A percentile compares a stretch with the other conserved stretches of the same genome.
Conservation (phyloP, 2,329 filamentous ascomycete species). For the Bimuria novae-zelandiae region DNA sequence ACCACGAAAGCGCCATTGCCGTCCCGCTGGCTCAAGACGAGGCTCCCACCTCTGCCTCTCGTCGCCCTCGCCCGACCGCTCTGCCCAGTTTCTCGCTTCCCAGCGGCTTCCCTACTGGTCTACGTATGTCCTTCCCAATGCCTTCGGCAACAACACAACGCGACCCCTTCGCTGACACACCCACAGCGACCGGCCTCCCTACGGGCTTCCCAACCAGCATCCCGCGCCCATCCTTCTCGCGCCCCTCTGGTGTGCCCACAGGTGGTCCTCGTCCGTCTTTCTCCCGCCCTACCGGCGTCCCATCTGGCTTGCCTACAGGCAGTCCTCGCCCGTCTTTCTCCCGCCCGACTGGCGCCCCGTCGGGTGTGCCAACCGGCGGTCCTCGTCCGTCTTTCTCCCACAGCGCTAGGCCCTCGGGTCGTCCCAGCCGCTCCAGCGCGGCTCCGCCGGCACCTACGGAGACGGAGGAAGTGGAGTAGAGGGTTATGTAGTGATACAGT, state of each 20-base stretch:
- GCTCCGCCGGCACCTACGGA: neutral
- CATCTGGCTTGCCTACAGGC: neutral
- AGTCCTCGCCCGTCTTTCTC: neutral
- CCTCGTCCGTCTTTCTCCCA: neutral
- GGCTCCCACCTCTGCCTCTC: neutral
- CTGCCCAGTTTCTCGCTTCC: neutral
- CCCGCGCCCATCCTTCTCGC: neutral
- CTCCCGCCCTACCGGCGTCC: neutral
- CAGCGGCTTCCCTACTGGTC: neutral
- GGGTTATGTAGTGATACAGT: neutral
- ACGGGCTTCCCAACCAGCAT: neutral
- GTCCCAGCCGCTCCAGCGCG: too few species aligned
- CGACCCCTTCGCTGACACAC: neutral
- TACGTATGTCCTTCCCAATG: neutral
- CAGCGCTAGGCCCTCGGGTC: neutral
- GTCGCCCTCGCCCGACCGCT: neutral
- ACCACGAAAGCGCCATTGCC: slow-evolving; percentile 8
- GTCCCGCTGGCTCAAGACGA: slow-evolving; percentile 12
- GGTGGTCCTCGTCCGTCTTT: neutral
- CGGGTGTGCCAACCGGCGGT: neutral
- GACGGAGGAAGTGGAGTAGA: neutral
- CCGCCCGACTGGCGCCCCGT: neutral
- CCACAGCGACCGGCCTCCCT: neutral
- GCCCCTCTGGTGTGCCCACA: neutral
- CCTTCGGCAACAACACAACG: neutral